Base-by-base conservation (phyloP, 2,329 filamentous ascomycete genomes). In the Trichoderma sp. region DNA sequence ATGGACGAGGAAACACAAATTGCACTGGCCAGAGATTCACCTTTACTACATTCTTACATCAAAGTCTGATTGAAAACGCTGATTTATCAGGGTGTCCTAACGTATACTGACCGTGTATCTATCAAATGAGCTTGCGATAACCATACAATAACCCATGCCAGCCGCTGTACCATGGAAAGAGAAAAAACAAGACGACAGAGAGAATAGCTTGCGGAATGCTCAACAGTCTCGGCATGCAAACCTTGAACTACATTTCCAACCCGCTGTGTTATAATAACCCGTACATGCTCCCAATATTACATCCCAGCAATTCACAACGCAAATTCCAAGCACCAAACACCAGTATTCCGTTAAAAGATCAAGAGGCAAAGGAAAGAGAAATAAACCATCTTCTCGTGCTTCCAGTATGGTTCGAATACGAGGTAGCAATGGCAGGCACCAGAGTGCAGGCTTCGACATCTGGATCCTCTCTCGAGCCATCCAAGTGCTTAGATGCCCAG, bases 241-340 rank as follows among this genome's bases (percentile, higher is more conserved):
- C 3, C 41, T 45, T 6, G 6, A 44, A 52, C 34, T 34, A 2
- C 39, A 52, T 44, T 34, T 45, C 39, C 58, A 24, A 44, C 30
- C 10, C 58, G 44, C 39, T 14, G 21, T 44, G 58, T 43, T 54
- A 44, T 52, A 9, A 39, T 39, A 21, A 39, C 39, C 47, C 58
- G 10, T 61, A 41, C 43, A 61, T 61, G 47, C 39, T 34, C 48
- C 47, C 39, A 45, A 34, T 62, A 52, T 54, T 62, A 54, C n/a
- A 54, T 34, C 39, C 39, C 26, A 45, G 2, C 58, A 45, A 34
- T 44, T 30, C 15, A 43, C 7, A 5, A 19, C 57, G 50, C 21
- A 21, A 50, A 41, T 26, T 30, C 44, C 47, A 15, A 24, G 30
- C 28, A 60, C 57, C 57, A 50, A 24, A 62, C 58, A 30, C 48